Evolutionary conservation across 768 basidiomycete genomes (phyloP), one percentile per base, ranked within the genome.

Genomic region (Mycena chlorophos): DNA sequence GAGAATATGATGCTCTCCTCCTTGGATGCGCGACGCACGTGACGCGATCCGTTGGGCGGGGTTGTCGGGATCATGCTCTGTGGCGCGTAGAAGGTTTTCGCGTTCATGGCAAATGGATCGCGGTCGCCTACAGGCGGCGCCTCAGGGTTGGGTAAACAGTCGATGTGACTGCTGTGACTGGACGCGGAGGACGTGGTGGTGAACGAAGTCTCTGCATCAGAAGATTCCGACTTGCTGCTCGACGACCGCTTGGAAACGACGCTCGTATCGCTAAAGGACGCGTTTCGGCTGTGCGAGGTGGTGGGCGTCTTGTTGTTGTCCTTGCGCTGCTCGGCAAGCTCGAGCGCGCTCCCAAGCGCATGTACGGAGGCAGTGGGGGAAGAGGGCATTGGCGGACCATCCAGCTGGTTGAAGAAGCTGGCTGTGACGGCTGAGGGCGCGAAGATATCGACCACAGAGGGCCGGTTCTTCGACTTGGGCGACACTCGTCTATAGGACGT

Each of bases 31-130:
- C 77, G 84, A 26, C 87, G 80, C 3, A 72, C 71, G 59, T 87
- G 88, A 3, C 63, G 63, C 5, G 53, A 46, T n/a, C 76, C 73
- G 30, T 73, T 72, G 0, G 84, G 83, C 14, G 89, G 87, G 0
- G 88, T 87, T 0, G 78, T 75, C 0, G 89, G 87, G 23, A 87
- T 85, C 76, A 86, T 82, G 3, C 83, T 82, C 57, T 88, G 87
- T 2, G 88, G 86, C 0, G 87, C 87, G 65, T 89, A 91, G 66
- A 89, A 91, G 0, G 89, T 88, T 26, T 76, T 86, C 20, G 89
- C 87, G 60, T 89, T 75, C 2, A 81, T 82, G 34, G 82, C 80
- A 71, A 91, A 91, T 1, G 89, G 89, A 66, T 91, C 89, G 8
- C 26, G 12, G 4, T 20, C 86, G 86, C 56, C 83, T 80, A 6